phyloP scores from a whole-genome alignment of 2,329 filamentous ascomycete species.

The Xylariaceae sp. region DNA sequence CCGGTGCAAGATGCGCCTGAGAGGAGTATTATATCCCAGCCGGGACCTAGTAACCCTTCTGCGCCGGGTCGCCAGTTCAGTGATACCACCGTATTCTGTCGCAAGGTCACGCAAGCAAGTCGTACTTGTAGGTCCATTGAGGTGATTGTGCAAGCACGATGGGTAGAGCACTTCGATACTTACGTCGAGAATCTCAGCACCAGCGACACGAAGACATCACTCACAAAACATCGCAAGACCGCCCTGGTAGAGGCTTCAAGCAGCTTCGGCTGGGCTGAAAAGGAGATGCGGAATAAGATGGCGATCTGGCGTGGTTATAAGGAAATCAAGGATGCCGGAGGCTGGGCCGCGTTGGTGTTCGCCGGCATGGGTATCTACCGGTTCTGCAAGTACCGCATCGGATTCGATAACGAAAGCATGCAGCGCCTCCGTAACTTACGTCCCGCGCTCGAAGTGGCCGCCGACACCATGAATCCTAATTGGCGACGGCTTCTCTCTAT shows the following conservation, averaged over 20 bases:
- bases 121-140: slow-evolving; percentile 52
- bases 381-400: slow-evolving; percentile 55
- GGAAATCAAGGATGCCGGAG: slow-evolving; percentile 52
- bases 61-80: slow-evolving; percentile 25
- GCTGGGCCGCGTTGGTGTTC: slow-evolving; percentile 52
- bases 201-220: slow-evolving; percentile 37
- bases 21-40: neutral
- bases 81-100: slow-evolving; percentile 31
- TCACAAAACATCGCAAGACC: slow-evolving; percentile 46
- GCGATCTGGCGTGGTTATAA: slow-evolving; percentile 53
- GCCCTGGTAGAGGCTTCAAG: slow-evolving; percentile 49
- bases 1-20: neutral
- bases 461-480: slow-evolving; percentile 47
- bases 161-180: slow-evolving; percentile 46
- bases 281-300: slow-evolving; percentile 49
- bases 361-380: slow-evolving; percentile 54
- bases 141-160: slow-evolving; percentile 53
- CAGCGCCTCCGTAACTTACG: slow-evolving; percentile 40
- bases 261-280: slow-evolving; percentile 52
- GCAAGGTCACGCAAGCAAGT: slow-evolving; percentile 38
- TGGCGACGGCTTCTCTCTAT: slow-evolving; percentile 48
- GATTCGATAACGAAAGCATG: slow-evolving; percentile 47
- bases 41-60: neutral
- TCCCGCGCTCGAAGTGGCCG: slow-evolving; percentile 47
- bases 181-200: slow-evolving; percentile 47